Evolutionary conservation across 345 rosid genomes (phyloP).

Genomic region (Balakata baccata): DNA sequence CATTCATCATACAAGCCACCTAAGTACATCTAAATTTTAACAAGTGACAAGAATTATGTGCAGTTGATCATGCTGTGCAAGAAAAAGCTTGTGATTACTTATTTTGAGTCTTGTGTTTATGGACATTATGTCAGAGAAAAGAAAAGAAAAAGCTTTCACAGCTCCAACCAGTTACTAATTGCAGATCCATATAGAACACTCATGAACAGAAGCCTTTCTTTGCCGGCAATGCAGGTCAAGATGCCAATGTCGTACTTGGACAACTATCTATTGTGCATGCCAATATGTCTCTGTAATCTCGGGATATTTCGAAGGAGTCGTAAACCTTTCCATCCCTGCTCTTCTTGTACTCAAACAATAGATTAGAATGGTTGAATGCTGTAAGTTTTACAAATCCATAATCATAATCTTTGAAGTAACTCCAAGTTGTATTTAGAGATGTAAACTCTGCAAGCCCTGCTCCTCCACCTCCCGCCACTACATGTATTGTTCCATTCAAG

Average conservation of each 20-base stretch:
- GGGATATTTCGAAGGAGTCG: slow-evolving; percentile 53
- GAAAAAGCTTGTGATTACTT: too few species aligned
- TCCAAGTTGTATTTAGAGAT: slow-evolving; percentile 46
- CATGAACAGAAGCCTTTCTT: background rate
- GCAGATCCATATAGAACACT: background rate
- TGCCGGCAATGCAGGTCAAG: slow-evolving; percentile 21
- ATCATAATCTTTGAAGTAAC: slow-evolving; percentile 51
- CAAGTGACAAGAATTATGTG: too few species aligned
- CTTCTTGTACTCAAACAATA: slow-evolving; percentile 64
- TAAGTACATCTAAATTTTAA: too few species aligned
- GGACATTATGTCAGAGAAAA: background rate
- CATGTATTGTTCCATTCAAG: slow-evolving; percentile 60
- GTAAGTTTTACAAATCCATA: slow-evolving; percentile 46
- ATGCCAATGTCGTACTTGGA: slow-evolving; percentile 55
- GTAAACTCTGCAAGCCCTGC: slow-evolving; percentile 52
- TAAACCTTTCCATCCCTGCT: slow-evolving; percentile 67
- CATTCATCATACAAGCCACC: too few species aligned
- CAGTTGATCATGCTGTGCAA: too few species aligned
- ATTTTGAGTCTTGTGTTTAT: too few species aligned
- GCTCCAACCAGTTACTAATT: background rate
- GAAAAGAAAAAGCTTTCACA: background rate
- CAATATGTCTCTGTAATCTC: slow-evolving; percentile 49
- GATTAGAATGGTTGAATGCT: slow-evolving; percentile 51
- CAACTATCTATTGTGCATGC: slow-evolving; percentile 60
- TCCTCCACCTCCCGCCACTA: slow-evolving; percentile 78